Conservation (phyloP, 352 stramenopile genomes). For the Phytophthora hybrid region DNA sequence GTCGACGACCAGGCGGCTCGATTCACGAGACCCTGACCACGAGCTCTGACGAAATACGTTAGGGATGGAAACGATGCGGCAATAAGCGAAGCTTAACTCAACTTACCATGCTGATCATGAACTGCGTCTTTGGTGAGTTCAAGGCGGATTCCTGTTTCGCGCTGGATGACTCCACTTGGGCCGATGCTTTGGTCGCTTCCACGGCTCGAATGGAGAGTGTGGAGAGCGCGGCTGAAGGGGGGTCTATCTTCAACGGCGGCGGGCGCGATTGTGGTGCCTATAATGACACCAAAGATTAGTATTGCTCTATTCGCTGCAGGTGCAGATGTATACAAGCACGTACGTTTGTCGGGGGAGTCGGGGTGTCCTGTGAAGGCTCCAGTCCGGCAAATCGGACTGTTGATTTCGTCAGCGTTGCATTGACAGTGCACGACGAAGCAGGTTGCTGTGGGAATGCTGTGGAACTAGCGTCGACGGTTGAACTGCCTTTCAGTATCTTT, state of each 20-base stretch:
- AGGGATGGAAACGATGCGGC: background rate
- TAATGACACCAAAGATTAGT: background rate
- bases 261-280: background rate
- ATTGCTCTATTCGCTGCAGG: background rate
- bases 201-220: constrained; percentile 37
- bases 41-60: constrained; percentile 32
- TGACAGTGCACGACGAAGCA: background rate
- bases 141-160: background rate
- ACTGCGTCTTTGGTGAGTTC: constrained; percentile 19
- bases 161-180: background rate
- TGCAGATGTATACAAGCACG: background rate
- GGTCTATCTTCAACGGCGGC: constrained; percentile 2
- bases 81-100: background rate
- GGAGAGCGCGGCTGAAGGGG: background rate
- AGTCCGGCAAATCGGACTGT: constrained; percentile 10
- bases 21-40: constrained; percentile 43
- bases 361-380: background rate
- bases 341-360: background rate
- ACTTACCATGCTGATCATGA: constrained; percentile 60
- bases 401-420: constrained; percentile 2
- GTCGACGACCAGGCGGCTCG: constrained; percentile 51
- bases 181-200: constrained; percentile 14
- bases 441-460: background rate
- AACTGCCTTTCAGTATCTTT: constrained; percentile 4
- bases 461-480: background rate